Conservation (phyloP, 352 stramenopile species). For the Elongisporangium prolatum region DNA sequence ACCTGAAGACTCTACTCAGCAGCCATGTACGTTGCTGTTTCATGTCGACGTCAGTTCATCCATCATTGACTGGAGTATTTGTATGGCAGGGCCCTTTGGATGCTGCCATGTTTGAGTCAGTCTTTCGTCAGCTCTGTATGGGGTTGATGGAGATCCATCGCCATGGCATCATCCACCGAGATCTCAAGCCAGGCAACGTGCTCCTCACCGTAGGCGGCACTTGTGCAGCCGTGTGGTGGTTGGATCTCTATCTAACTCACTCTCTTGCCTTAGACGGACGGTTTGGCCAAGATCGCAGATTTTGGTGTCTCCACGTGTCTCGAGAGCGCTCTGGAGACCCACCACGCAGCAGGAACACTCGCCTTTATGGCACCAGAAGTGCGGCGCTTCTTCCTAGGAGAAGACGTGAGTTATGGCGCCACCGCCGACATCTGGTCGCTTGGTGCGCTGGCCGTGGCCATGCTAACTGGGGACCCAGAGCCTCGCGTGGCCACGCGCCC, state of each 20-base stretch:
- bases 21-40: conserved; percentile 16
- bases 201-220: conserved; percentile 72
- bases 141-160: conserved; percentile 64
- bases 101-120: conserved; percentile 35
- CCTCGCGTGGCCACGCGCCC: conserved; percentile 60
- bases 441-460: conserved; percentile 61
- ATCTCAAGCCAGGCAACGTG: conserved; percentile 77
- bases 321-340: conserved; percentile 64
- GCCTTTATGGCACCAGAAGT: conserved; percentile 83
- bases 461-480: conserved; percentile 62
- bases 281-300: conserved; percentile 68
- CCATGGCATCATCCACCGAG: conserved; percentile 63
- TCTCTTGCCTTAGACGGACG: conserved; percentile 36
- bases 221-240: no score
- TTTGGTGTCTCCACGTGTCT: conserved; percentile 82
- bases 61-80: conserved; percentile 3
- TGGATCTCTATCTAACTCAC: neutral
- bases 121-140: conserved; percentile 69
- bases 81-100: conserved; percentile 36
- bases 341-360: conserved; percentile 70
- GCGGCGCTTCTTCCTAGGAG: conserved; percentile 62
- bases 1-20: conserved; percentile 36
- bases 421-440: conserved; percentile 79
- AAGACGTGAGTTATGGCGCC: conserved; percentile 62
- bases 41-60: neutral